Conservation (phyloP, 345 rosid genomes). For the Linum trigynum region DNA sequence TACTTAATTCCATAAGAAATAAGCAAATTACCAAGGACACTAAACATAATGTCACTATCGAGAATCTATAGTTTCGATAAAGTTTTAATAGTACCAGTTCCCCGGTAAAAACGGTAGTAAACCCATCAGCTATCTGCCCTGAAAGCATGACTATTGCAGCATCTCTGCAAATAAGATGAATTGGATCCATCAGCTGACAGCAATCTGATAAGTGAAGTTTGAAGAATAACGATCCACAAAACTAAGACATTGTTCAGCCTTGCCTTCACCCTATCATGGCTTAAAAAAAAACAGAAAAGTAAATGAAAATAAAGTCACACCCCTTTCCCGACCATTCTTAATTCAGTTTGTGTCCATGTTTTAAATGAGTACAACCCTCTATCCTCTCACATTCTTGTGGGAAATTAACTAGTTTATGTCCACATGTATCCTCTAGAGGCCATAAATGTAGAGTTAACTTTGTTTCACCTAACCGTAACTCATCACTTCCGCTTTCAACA, state of each 20-base stretch:
- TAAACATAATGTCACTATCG: neutral
- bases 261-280: neutral
- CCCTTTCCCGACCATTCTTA: neutral
- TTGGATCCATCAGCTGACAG: neutral
- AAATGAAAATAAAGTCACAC: neutral
- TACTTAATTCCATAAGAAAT: too few relatives aligned
- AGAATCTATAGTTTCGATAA: neutral
- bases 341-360: neutral
- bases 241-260: neutral
- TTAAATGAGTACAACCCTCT: too few relatives aligned
- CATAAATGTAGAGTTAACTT: too few relatives aligned
- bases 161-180: conserved; percentile 34
- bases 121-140: conserved; percentile 90
- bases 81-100: conserved; percentile 55
- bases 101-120: conserved; percentile 69
- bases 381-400: too few relatives aligned
- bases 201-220: neutral
- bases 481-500: too few relatives aligned
- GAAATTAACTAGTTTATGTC: too few relatives aligned
- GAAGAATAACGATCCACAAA: neutral
- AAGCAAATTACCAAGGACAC: too few relatives aligned
- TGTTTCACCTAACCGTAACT: too few relatives aligned
- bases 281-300: too few relatives aligned
- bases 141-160: conserved; percentile 89
- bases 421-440: too few relatives aligned